Base-by-base conservation (phyloP, 2,329 filamentous ascomycete genomes). In the Colletotrichum aenigma region DNA sequence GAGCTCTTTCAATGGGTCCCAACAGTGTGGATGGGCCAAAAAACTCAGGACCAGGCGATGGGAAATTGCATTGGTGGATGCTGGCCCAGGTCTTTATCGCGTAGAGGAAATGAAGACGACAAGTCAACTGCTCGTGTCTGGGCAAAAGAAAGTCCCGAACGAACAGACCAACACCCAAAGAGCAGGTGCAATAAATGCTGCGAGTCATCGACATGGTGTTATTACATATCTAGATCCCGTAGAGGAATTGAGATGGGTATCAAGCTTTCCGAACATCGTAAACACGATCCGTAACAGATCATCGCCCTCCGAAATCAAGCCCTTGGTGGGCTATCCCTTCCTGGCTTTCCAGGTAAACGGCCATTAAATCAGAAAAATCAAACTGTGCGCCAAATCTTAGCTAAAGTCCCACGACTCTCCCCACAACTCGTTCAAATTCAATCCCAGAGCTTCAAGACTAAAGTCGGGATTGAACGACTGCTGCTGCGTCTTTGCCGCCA, bases 361-460 rank as follows among this genome's bases (percentile, higher is more conserved):
- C 58, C 71, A 70, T 64, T 36, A 43, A 66, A 58, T 24, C 56
- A 26, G n/a, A 28, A 36, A 32, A 32, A 52, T 60, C 52, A 69
- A 70, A 65, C 70, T 48, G 62, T 66, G 48, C 55, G 30, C 34
- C 52, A 55, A n/a, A 28, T 34, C 30, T 36, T 34, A 85, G 71
- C 84, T 85, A 75, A 86, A 79, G 77, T 87, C 85, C 86, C 86
- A 87, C 69, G 85, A 85, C 77, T 89, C 88, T 55, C 88, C 89
- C 89, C 89, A 91, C 69, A 91, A 83, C 77, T 91, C 89, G 75
- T 90, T 90, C 66, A 91, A 81, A 77, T 90, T 89, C 70, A 89
- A 84, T 5, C 89, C 89, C 65, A 91, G 82, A 58, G 89, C 82
- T 79, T 90, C 89, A 66, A 91, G 85, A 78, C 86, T 90, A 75